A percentile compares a stretch with the other conserved stretches of the same genome.
Conservation (phyloP, 2,329 filamentous ascomycete species). For the Macrophomina tecta region DNA sequence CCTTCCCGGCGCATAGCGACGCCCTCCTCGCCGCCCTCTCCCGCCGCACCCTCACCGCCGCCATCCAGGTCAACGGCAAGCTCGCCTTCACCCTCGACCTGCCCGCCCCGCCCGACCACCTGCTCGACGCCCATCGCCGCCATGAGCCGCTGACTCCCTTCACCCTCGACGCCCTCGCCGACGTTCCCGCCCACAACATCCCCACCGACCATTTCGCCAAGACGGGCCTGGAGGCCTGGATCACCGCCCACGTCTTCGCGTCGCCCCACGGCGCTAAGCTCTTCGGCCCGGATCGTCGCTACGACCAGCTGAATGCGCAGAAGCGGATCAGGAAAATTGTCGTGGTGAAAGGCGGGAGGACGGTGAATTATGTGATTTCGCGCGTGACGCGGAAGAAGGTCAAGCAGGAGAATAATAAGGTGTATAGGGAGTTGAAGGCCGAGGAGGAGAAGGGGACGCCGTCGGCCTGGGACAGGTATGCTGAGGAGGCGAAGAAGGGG, state of each 20-base stretch:
- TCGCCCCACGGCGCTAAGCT: conserved; percentile 66
- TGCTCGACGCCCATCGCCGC: conserved; percentile 68
- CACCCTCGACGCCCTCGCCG: background rate
- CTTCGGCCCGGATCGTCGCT: conserved; percentile 52
- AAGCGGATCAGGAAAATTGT: conserved; percentile 65
- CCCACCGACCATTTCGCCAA: conserved; percentile 38
- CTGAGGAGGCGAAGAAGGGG: background rate
- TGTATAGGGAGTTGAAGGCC: background rate
- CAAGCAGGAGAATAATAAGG: background rate
- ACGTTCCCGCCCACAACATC: background rate
- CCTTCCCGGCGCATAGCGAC: conserved; percentile 61
- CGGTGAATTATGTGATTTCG: conserved; percentile 75
- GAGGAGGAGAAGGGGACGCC: background rate
- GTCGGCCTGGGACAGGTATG: background rate
- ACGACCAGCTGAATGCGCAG: background rate
- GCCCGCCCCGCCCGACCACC: conserved; percentile 44
- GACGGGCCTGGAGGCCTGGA: conserved; percentile 61
- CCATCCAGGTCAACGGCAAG: conserved; percentile 83
- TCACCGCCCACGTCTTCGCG: conserved; percentile 65
- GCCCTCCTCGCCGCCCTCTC: conserved; percentile 62
- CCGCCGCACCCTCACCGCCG: conserved; percentile 61
- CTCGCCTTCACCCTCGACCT: conserved; percentile 64
- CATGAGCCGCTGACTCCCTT: background rate
- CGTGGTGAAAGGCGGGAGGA: conserved; percentile 68
- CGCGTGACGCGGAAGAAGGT: background rate